Conservation (phyloP, 2,329 filamentous ascomycete species). For the Penicillium sp. region DNA sequence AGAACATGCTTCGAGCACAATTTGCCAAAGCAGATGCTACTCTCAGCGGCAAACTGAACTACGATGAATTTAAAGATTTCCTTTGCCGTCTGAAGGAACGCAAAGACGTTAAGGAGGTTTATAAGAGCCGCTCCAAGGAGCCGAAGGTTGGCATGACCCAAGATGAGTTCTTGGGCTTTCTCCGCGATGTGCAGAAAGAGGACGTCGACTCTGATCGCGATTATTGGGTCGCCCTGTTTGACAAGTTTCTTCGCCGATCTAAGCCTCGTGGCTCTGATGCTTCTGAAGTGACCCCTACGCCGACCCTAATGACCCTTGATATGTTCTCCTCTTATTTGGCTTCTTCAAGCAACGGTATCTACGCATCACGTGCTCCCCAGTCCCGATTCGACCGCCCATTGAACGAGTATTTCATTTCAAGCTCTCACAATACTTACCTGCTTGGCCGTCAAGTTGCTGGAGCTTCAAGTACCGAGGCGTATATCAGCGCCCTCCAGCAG, state of each 20-base stretch:
- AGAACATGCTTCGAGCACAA: slow-evolving; percentile 69
- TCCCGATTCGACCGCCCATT: slow-evolving; percentile 76
- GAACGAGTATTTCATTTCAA: slow-evolving; percentile 97
- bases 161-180: slow-evolving; percentile 73
- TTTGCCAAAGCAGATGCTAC: slow-evolving; percentile 73
- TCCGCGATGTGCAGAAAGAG: slow-evolving; percentile 72
- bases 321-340: slow-evolving; percentile 77
- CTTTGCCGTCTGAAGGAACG: slow-evolving; percentile 80
- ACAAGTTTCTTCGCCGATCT: slow-evolving; percentile 65
- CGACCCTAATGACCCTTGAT: slow-evolving; percentile 70
- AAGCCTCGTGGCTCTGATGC: slow-evolving; percentile 50
- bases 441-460: slow-evolving; percentile 87
- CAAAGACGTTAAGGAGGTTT: slow-evolving; percentile 76
- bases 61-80: slow-evolving; percentile 79
- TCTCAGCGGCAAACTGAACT: slow-evolving; percentile 68
- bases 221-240: slow-evolving; percentile 73
- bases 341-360: slow-evolving; percentile 71
- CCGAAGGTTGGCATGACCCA: slow-evolving; percentile 66
- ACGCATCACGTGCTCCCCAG: slow-evolving; percentile 61
- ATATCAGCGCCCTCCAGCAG: slow-evolving; percentile 82
- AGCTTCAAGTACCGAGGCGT: slow-evolving; percentile 89
- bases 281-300: slow-evolving; percentile 40
- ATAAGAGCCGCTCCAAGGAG: slow-evolving; percentile 61
- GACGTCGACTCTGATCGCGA: slow-evolving; percentile 66
- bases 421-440: slow-evolving; percentile 97